phyloP scores from a whole-genome alignment of 2,329 filamentous ascomycete genomes.

The Calonectria naviculata region DNA sequence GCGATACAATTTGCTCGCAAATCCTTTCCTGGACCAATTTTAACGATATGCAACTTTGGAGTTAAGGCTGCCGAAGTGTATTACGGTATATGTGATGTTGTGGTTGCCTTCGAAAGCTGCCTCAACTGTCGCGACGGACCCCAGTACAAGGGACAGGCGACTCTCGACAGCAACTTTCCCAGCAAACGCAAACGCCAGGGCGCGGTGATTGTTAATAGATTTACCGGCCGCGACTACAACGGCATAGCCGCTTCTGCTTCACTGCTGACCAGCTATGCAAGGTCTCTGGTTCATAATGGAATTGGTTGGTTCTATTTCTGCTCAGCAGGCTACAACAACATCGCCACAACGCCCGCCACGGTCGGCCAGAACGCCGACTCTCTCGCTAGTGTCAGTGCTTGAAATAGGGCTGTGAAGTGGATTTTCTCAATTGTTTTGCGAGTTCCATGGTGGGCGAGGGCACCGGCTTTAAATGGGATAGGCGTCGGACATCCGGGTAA shows the following conservation, averaged over 20 bases:
- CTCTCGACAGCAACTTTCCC: conserved; percentile 29
- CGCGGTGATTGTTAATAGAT: conserved; percentile 32
- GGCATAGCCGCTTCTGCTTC: background rate
- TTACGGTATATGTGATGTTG: conserved; percentile 39
- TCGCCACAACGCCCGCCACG: conserved; percentile 6
- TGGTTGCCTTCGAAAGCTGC: conserved; percentile 39
- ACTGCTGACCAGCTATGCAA: conserved; percentile 1
- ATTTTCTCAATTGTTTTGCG: background rate
- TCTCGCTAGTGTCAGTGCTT: background rate
- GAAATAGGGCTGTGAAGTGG: background rate
- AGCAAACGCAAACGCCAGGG: conserved; percentile 1
- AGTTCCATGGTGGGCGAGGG: background rate
- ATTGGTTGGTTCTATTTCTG: conserved; percentile 22
- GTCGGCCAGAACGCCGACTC: conserved; percentile 19
- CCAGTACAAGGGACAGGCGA: conserved; percentile 29
- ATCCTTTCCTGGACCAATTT: conserved; percentile 18
- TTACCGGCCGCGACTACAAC: conserved; percentile 22
- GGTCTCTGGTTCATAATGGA: background rate
- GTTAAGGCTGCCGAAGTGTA: conserved; percentile 18
- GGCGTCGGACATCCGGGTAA: background rate
- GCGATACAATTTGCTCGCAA: conserved; percentile 23
- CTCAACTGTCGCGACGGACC: conserved; percentile 29
- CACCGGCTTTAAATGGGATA: too few relatives aligned
- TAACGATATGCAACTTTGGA: conserved; percentile 39
- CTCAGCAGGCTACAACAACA: conserved; percentile 17